Conservation (phyloP, 2,329 filamentous ascomycete genomes). For the Aspergillus thermomutatus region DNA sequence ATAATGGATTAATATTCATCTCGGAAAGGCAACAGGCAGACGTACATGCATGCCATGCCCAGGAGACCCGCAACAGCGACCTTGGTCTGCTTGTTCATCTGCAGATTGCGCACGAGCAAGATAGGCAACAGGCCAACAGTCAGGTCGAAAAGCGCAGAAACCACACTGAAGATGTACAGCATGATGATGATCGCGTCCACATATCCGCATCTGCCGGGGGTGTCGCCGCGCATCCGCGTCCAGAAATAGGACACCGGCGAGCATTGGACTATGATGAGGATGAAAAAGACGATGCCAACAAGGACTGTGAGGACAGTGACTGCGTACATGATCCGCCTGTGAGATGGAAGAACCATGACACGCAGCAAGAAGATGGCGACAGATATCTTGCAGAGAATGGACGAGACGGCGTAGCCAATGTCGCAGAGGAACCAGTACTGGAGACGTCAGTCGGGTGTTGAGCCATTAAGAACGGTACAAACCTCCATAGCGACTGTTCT, state of each 20-base stretch:
- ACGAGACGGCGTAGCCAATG: constrained; percentile 45
- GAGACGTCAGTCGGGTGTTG: neutral
- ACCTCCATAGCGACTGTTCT: constrained; percentile 16
- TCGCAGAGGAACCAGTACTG: constrained; percentile 49
- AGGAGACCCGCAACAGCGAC: constrained; percentile 14
- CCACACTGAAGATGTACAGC: constrained; percentile 20
- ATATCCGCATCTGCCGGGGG: constrained; percentile 10
- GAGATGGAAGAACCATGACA: constrained; percentile 41
- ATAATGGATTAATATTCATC: neutral
- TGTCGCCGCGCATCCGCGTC: constrained; percentile 20
- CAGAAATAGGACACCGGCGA: constrained; percentile 48
- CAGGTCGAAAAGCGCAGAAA: constrained; percentile 14
- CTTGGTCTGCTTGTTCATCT: constrained; percentile 18
- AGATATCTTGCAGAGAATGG: constrained; percentile 45
- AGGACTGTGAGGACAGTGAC: constrained; percentile 40
- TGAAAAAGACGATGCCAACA: constrained; percentile 44
- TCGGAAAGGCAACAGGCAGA: neutral
- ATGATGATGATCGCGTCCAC: constrained; percentile 8
- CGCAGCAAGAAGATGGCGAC: constrained; percentile 50
- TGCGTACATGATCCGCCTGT: constrained; percentile 43
- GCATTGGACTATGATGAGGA: constrained; percentile 49
- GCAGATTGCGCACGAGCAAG: constrained; percentile 18
- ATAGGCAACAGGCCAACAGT: constrained; percentile 18
- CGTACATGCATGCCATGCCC: constrained; percentile 21
- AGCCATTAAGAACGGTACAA: neutral